A percentile compares a stretch with the other conserved stretches of the same genome.
These are phyloP conservation scores for Claviceps africana DNA, from an alignment of 2,329 filamentous ascomycete genomes.

Conservation along the genomic window DNA sequence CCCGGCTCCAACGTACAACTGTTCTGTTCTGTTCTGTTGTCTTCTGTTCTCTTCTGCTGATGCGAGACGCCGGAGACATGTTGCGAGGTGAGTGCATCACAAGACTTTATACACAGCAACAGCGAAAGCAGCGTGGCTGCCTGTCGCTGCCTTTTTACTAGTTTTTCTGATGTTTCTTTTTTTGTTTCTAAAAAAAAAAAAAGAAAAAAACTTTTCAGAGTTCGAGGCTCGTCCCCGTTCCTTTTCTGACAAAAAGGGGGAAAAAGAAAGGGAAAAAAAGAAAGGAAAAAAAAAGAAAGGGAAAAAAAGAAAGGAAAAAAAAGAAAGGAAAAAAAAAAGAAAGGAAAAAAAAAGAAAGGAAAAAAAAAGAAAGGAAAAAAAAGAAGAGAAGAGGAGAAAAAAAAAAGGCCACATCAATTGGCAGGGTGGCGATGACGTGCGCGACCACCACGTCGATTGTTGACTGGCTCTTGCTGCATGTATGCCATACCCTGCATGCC, in stretches of 20 bases:
- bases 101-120: neutral
- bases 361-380: too few relatives aligned
- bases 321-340: too few relatives aligned
- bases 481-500: conserved; percentile 37
- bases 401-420: neutral
- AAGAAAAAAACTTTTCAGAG: neutral
- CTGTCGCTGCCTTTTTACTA: neutral
- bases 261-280: too few relatives aligned
- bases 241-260: neutral
- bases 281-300: too few relatives aligned
- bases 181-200: too few relatives aligned
- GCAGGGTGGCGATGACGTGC: conserved; percentile 26
- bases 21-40: neutral
- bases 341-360: too few relatives aligned
- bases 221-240: neutral
- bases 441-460: conserved; percentile 39
- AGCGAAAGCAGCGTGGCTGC: neutral
- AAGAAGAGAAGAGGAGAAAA: too few relatives aligned
- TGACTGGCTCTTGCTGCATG: conserved; percentile 39
- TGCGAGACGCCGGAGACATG: neutral
- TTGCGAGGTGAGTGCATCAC: neutral
- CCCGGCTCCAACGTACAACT: conserved; percentile 1
- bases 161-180: neutral
- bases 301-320: too few relatives aligned
- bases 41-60: neutral